Evolutionary conservation across 306 rosid species (phyloP), one percentile per base, ranked within the genome.

Genomic region (Prinsepia uniflora): DNA sequence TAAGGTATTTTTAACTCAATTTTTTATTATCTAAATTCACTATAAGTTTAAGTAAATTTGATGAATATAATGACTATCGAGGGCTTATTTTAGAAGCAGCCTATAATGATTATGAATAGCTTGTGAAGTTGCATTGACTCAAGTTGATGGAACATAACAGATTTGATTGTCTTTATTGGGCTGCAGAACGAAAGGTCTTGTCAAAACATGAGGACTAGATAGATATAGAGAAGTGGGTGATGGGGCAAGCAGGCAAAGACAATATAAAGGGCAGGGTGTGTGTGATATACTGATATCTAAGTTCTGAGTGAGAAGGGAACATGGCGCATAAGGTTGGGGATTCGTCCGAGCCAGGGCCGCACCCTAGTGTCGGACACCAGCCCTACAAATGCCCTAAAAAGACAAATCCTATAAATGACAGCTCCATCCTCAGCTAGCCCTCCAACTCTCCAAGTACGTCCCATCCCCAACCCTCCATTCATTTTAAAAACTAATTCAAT

Each of bases 281-380:
- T 30, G 3, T 30, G 36, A 24, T 2, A 24, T 24, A 24, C 30
- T 30, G 36, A 30, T 30, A 30, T 30, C 36, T 30, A 3, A 30
- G 4, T 30, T 71, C 59, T 52, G 52, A 63, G 59, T 24, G 45
- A 41, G 68, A 64, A 36, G 78, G 83, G 45, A 79, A 78, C 84
- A 84, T 4, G 76, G 67, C 79, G 83, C 85, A 79, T 47, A 79
- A 77, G 78, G 46, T 71, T 63, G 53, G 87, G 86, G 86, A 80
- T 82, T 73, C 67, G 73, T 72, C 55, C 53, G 40, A 85, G 76
- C 77, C 82, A 72, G 58, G 77, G 62, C 84, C 83, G 76, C 84
- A 78, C 75, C 90, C 77, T 53, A 22, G 64, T 89, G 96, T 89
- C 88, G 96, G 87, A 67, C 64, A 48, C 83, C 61, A 45, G 17